phyloP scores from a whole-genome alignment of 371 early-diverging fungal genomes.

The Synchytrium microbalum region DNA sequence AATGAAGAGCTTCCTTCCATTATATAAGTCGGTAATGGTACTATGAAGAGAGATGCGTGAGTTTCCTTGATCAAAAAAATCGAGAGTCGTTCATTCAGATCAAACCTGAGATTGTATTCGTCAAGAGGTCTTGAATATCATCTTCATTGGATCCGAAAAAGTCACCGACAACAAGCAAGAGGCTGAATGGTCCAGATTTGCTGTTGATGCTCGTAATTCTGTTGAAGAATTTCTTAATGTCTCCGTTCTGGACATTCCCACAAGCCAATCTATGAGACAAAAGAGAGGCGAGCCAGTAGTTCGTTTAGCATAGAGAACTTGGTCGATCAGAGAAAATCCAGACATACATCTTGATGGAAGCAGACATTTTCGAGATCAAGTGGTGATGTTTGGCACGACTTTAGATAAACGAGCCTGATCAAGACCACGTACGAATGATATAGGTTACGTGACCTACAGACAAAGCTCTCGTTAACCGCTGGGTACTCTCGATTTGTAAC shows the following conservation, averaged over 20 bases:
- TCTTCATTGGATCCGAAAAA: constrained; percentile 53
- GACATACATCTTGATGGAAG: too few relatives aligned
- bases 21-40: constrained; percentile 72
- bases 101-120: background rate
- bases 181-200: constrained; percentile 80
- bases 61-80: background rate
- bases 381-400: too few relatives aligned
- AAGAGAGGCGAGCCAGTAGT: too few relatives aligned
- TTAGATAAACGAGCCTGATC: too few relatives aligned
- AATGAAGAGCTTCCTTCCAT: constrained; percentile 54
- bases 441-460: too few relatives aligned
- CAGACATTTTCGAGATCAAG: too few relatives aligned
- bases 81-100: background rate
- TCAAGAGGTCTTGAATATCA: constrained; percentile 6
- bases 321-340: too few relatives aligned
- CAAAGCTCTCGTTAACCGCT: too few relatives aligned
- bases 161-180: constrained; percentile 71
- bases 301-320: too few relatives aligned
- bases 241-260: constrained; percentile 37
- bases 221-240: constrained; percentile 50
- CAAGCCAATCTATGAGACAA: background rate
- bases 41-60: constrained; percentile 25
- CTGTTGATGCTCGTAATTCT: constrained; percentile 64
- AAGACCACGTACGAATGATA: too few relatives aligned
- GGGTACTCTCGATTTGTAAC: too few relatives aligned